Conservation (phyloP, 495 filamentous ascomycete genomes). For the Cercophora newfieldiana region DNA sequence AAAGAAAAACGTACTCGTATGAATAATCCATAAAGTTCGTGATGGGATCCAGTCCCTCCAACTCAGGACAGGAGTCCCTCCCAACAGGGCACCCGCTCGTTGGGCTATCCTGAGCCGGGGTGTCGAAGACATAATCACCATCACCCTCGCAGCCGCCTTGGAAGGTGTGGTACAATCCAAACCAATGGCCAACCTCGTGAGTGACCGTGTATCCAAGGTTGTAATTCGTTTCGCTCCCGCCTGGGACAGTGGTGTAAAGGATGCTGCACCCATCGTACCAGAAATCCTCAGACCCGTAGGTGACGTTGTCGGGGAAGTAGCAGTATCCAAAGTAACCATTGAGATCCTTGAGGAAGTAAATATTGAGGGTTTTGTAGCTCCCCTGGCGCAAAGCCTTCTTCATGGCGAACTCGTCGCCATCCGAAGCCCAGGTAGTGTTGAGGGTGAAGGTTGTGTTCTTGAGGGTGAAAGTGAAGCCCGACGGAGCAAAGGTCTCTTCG, state of each 20-base stretch:
- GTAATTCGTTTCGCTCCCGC: slow-evolving; percentile 50
- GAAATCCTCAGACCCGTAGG: slow-evolving; percentile 39
- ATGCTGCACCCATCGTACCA: slow-evolving; percentile 61
- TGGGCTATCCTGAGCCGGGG: slow-evolving; percentile 51
- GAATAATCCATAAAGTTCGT: slow-evolving; percentile 69
- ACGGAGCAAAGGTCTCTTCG: background rate
- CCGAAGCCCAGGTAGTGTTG: slow-evolving; percentile 57
- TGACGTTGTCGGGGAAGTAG: slow-evolving; percentile 46
- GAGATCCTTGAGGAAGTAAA: slow-evolving; percentile 62
- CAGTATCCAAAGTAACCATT: slow-evolving; percentile 58
- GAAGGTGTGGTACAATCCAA: slow-evolving; percentile 66
- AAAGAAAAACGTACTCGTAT: slow-evolving; percentile 45
- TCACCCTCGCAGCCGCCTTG: slow-evolving; percentile 57
- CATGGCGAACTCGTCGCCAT: slow-evolving; percentile 52
- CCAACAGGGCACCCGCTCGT: slow-evolving; percentile 58
- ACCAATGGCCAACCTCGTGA: slow-evolving; percentile 69
- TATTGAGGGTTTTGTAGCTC: slow-evolving; percentile 59
- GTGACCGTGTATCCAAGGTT: slow-evolving; percentile 60
- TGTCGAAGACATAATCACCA: slow-evolving; percentile 61
- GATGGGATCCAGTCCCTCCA: slow-evolving; percentile 56
- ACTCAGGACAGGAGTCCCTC: slow-evolving; percentile 53
- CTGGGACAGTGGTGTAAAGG: slow-evolving; percentile 55
- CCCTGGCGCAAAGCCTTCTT: slow-evolving; percentile 61
- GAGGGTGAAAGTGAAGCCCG: background rate
- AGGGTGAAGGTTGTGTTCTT: slow-evolving; percentile 44